A percentile compares a stretch with the other conserved stretches of the same genome.
Conservation (phyloP, 1,284 basidiomycete genomes). For the Irpex sp. region DNA sequence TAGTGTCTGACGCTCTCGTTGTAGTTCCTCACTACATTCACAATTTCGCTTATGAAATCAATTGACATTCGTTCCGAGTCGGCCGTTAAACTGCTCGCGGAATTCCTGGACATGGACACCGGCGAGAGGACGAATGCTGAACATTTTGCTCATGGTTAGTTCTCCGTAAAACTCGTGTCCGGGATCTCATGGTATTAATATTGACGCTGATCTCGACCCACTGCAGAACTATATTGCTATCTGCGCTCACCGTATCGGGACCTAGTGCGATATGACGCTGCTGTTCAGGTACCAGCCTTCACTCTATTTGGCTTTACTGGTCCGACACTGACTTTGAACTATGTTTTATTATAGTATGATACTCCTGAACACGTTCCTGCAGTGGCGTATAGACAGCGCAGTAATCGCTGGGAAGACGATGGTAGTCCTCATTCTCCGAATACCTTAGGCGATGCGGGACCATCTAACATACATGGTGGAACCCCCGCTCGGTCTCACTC, state of each 20-base stretch:
- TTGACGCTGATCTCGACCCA: conserved; percentile 5
- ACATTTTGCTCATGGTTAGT: conserved; percentile 84
- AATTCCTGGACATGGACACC: conserved; percentile 78
- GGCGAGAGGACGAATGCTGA: conserved; percentile 69
- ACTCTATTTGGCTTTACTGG: conserved; percentile 5
- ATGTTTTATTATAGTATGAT: conserved; percentile 47
- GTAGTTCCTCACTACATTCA: conserved; percentile 76
- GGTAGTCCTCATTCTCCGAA: conserved; percentile 3
- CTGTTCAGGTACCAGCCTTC: conserved; percentile 63
- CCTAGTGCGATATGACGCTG: conserved; percentile 73
- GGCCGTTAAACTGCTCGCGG: conserved; percentile 75
- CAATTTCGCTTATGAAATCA: conserved; percentile 80
- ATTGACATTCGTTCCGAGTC: conserved; percentile 87
- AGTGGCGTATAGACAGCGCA: conserved; percentile 28
- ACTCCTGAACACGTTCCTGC: conserved; percentile 33
- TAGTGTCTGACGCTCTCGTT: neutral
- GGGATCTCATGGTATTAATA: neutral
- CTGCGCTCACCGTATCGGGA: conserved; percentile 83
- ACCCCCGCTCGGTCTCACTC: conserved; percentile 13
- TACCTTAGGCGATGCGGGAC: conserved; percentile 4
- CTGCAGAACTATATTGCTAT: conserved; percentile 78
- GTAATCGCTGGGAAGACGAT: conserved; percentile 36
- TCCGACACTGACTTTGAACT: conserved; percentile 4
- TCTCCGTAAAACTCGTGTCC: neutral
- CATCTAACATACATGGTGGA: conserved; percentile 10